Conservation (phyloP, 441 rosid species). For the Viola pubescens region DNA sequence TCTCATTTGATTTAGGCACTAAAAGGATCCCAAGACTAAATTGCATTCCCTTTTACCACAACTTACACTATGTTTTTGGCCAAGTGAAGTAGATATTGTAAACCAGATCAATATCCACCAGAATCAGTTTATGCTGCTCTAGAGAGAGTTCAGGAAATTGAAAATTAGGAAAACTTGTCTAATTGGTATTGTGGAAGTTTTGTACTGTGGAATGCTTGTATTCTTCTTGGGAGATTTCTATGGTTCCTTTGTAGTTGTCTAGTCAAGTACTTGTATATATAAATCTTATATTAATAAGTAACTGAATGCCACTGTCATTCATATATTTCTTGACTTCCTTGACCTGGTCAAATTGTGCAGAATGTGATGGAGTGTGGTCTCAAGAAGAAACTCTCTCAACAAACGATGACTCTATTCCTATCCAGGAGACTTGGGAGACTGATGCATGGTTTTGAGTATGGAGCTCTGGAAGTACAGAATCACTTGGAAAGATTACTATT, state of each 20-base stretch:
- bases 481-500: conserved; percentile 66
- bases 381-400: conserved; percentile 47
- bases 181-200: neutral
- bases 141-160: neutral
- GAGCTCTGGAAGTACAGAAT: conserved; percentile 67
- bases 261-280: neutral
- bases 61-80: too few relatives aligned
- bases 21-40: too few relatives aligned
- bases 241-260: neutral
- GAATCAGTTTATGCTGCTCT: too few relatives aligned
- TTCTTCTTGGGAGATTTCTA: neutral
- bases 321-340: conserved; percentile 16
- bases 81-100: too few relatives aligned
- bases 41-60: too few relatives aligned
- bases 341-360: conserved; percentile 41
- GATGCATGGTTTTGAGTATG: conserved; percentile 88
- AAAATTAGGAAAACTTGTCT: too few relatives aligned
- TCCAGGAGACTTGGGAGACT: conserved; percentile 65
- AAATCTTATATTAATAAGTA: too few relatives aligned
- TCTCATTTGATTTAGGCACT: too few relatives aligned
- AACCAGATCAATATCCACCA: too few relatives aligned
- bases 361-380: conserved; percentile 87
- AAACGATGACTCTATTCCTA: conserved; percentile 60
- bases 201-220: neutral
- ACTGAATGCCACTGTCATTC: neutral